Percentiles rank a stretch among this genome's conserved stretches.
Conservation (phyloP, 1,139 yeast species). For the Sugiyamaella grinbergsii region DNA sequence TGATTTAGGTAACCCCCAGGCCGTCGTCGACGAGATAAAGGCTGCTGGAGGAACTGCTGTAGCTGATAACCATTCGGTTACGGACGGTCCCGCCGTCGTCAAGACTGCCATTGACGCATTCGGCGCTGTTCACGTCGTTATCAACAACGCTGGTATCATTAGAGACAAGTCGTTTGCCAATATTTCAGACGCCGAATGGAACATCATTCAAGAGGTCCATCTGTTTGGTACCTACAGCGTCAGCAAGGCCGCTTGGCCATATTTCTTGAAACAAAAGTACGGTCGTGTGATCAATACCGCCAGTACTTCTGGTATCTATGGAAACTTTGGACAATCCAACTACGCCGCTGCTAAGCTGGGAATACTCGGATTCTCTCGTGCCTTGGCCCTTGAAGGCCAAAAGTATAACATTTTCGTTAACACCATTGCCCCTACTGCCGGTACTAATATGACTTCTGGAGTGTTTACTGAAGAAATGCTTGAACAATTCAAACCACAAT, state of each 20-base stretch:
- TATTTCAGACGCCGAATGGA: slow-evolving; percentile 85
- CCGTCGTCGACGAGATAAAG: slow-evolving; percentile 77
- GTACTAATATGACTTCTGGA: slow-evolving; percentile 93
- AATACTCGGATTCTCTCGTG: slow-evolving; percentile 78
- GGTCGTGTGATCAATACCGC: slow-evolving; percentile 89
- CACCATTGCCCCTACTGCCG: slow-evolving; percentile 95
- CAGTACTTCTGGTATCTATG: slow-evolving; percentile 95
- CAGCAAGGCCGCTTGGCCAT: slow-evolving; percentile 92
- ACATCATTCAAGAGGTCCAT: slow-evolving; percentile 78
- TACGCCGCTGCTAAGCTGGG: slow-evolving; percentile 94
- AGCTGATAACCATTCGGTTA: slow-evolving; percentile 83
- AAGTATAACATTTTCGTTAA: slow-evolving; percentile 75
- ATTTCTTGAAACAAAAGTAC: slow-evolving; percentile 70
- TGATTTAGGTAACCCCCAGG: slow-evolving; percentile 72
- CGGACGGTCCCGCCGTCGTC: slow-evolving; percentile 73
- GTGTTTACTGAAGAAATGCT: slow-evolving; percentile 77
- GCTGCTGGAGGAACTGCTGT: slow-evolving; percentile 80
- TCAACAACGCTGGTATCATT: slow-evolving; percentile 93
- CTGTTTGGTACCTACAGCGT: slow-evolving; percentile 78
- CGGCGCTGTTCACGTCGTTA: slow-evolving; percentile 82
- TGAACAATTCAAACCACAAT: slow-evolving; percentile 82
- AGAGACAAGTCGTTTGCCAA: slow-evolving; percentile 87
- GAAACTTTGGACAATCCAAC: slow-evolving; percentile 97
- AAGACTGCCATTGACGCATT: slow-evolving; percentile 74
- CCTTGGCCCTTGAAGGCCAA: slow-evolving; percentile 89